Conservation (phyloP, 1,284 basidiomycete species). For the Puccinia brachypodii region DNA sequence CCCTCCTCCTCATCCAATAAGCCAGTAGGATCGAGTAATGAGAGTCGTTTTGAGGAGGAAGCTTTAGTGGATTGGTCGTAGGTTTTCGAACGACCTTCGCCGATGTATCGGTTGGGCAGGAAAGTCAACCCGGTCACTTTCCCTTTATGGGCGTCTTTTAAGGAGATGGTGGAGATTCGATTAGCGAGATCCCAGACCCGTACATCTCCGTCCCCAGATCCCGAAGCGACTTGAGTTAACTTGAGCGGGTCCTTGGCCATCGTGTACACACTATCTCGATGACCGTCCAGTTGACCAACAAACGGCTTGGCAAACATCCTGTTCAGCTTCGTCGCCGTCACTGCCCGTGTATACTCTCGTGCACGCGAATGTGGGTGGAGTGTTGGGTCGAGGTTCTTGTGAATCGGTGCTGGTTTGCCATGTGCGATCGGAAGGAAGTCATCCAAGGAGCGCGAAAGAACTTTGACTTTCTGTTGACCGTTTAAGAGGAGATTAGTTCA, state of each 20-base stretch:
- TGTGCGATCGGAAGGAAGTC: constrained; percentile 65
- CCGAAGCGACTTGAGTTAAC: constrained; percentile 81
- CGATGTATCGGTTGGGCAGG: constrained; percentile 56
- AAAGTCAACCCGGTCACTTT: constrained; percentile 86
- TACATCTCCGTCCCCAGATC: constrained; percentile 91
- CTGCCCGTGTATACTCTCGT: constrained; percentile 86
- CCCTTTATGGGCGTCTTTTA: constrained; percentile 82
- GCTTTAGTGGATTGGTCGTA: constrained; percentile 27
- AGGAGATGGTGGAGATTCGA: constrained; percentile 67
- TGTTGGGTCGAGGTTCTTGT: constrained; percentile 87
- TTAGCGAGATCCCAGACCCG: constrained; percentile 82
- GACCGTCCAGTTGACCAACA: constrained; percentile 83
- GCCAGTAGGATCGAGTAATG: constrained; percentile 16
- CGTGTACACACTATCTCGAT: constrained; percentile 91
- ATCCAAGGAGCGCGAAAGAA: constrained; percentile 78
- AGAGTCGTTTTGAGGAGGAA: constrained; percentile 11
- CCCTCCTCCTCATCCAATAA: constrained; percentile 44
- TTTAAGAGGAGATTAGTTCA: neutral
- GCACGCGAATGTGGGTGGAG: constrained; percentile 92
- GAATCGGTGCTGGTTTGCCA: constrained; percentile 80
- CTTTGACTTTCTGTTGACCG: constrained; percentile 72
- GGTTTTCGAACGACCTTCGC: constrained; percentile 32
- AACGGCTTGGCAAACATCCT: constrained; percentile 97
- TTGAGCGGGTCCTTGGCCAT: constrained; percentile 75
- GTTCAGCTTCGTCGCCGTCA: constrained; percentile 95